Base-by-base conservation (phyloP, 1,284 basidiomycete genomes). In the Wallemia hederae region DNA sequence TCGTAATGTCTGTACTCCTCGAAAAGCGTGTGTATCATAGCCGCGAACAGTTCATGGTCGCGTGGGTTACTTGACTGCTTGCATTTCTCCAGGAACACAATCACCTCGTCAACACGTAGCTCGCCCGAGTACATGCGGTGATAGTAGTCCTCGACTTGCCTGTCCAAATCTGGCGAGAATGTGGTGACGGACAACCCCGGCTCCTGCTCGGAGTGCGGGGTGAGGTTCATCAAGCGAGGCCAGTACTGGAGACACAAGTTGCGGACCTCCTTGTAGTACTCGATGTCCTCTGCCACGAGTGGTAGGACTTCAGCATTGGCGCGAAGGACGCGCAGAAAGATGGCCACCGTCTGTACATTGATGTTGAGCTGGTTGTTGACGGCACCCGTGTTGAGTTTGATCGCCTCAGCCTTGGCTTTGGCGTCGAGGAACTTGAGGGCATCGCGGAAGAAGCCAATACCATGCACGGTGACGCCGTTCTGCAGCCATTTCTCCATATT, bases 1-100 rank as follows among this genome's bases (percentile, higher is more conserved):
- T 94, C 88, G 79, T 98, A 96, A 76, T 96, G 98, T 69, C 91
- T 90, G 79, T 96, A 96, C 75, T 99, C 94, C 79, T 98, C 94
- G 72, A 99, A 98, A 60, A 99, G 80, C 74, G 96, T 94, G 74
- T 97, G 91, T 60, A 98, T 81, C 80, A 96, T 92, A 77, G 91
- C 97, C 15, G 91, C 94, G 69, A 98, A 96, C 62, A 96, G 80
- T 73, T 98, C 88, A 69, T 91, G 88, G 66, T 97, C 90, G 64
- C 83, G 81, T 39, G 80, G 70, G 66, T 85, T 87, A 27, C 78
- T 76, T 25, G 91, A 94, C 61, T 79, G 79, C 68, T 91, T 87
- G 74, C 82, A 81, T 59, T 81, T 80, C 71, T 87, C 82, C 39
- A 98, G 79, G 70, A 92, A 81, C 24, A 78, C 72, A 63, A 97